These are phyloP conservation scores for Xerocomellus chrysenteron DNA, from an alignment of 768 basidiomycete genomes.

Conservation along the genomic window DNA sequence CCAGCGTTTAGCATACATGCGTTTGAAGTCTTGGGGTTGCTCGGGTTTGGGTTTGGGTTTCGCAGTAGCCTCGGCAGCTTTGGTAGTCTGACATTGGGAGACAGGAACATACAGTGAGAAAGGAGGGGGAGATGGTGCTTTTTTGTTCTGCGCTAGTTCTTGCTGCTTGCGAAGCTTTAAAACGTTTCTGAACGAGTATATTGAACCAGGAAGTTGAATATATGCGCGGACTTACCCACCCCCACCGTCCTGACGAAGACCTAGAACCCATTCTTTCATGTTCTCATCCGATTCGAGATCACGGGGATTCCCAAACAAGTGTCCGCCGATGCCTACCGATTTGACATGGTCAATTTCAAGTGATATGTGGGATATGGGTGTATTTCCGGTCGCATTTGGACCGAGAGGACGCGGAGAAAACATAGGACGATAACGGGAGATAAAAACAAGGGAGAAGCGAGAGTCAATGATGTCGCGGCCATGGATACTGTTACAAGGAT, in stretches of 20 bases:
- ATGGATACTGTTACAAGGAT: conserved; percentile 20
- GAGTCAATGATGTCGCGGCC: conserved; percentile 42
- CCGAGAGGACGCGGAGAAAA: conserved; percentile 53
- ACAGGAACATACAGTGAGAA: not conserved
- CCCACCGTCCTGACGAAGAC: conserved; percentile 55
- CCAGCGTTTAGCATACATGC: conserved; percentile 27
- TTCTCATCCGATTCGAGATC: conserved; percentile 41
- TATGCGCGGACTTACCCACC: conserved; percentile 49
- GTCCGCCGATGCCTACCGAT: conserved; percentile 41
- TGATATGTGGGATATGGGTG: conserved; percentile 43
- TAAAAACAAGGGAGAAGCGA: conserved; percentile 45
- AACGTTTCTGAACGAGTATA: conserved; percentile 35
- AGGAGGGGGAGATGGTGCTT: conserved; percentile 9
- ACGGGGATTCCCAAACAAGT: conserved; percentile 50
- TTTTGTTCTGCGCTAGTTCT: conserved; percentile 8
- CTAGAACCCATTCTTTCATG: conserved; percentile 52
- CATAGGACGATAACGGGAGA: conserved; percentile 51
- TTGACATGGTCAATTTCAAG: conserved; percentile 52
- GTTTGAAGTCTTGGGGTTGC: conserved; percentile 9
- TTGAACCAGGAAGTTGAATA: conserved; percentile 1
- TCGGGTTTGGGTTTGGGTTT: not conserved
- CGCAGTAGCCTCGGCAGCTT: not conserved
- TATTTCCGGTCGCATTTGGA: conserved; percentile 35
- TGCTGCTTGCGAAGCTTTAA: conserved; percentile 46
- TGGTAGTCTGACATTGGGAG: not conserved